Base-by-base conservation (phyloP, 148 eudicot species). In the Arbutus unedo region DNA sequence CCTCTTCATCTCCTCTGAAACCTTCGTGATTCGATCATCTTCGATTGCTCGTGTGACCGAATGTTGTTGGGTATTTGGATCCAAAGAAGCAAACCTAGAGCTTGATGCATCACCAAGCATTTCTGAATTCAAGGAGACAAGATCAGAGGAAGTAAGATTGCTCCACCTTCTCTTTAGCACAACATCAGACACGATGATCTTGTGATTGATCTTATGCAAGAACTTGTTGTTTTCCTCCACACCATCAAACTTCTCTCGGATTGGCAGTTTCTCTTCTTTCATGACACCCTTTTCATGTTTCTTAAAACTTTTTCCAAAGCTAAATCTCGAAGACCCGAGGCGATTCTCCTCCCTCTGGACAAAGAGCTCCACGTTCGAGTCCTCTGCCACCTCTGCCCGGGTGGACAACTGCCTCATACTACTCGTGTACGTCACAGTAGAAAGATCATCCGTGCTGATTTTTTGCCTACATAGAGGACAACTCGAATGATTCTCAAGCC, bases 81-180 rank as follows among this genome's bases (percentile, higher is more conserved):
- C 74, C n/a, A 2, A 5, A 14, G n/a, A 43, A 70, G 48, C 0
- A 43, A 70, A 76, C 83, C 91, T 87, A 64, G 83, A 81, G 74
- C 88, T 90, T 47, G 95, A 89, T 55, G 81, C 76, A 5, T 85
- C 81, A 8, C 81, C 88, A 19, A 94, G 80, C 91, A 94, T 94
- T 82, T 93, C 93, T 5, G 98, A 93, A 47, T 89, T 93, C 83
- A 95, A 82, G n/a, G 89, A 89, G 85, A 90, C 82, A 62, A 95
- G 89, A 76, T 95, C 98, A 0, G 98, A 92, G 14, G 94, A 89
- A 47, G 91, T 91, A 31, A 95, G 90, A 62, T 87, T 90, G 85
- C 97, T 93, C 98, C 98, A 95, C 31, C 98, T 85, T 47, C 88
- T 87, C 89, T 91, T 90, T 15, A 91, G 81, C 76, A 93, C 85